phyloP scores from a whole-genome alignment of 2,329 filamentous ascomycete genomes.

The Hymenoscyphus repandus region DNA sequence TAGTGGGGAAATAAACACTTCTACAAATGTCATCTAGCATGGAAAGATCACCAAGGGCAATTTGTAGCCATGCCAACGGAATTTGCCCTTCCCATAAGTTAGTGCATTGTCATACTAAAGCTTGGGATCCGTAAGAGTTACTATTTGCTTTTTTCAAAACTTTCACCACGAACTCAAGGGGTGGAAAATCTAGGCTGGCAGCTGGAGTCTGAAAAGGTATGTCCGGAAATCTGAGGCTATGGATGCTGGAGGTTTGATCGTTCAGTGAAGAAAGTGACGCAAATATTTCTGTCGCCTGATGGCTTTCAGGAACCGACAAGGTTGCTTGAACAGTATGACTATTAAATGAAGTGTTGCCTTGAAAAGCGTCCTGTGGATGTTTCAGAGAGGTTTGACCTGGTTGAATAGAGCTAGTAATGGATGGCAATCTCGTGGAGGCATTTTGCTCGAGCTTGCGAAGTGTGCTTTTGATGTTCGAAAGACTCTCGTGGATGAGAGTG shows the following conservation, averaged over 20 bases:
- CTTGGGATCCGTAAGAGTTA: not conserved
- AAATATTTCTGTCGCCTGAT: conserved; percentile 8
- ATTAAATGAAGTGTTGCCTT: conserved; percentile 13
- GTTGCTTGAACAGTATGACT: conserved; percentile 11
- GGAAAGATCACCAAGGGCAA: conserved; percentile 10
- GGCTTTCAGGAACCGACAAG: conserved; percentile 3
- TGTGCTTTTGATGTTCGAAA: conserved; percentile 10
- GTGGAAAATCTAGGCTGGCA: conserved; percentile 10
- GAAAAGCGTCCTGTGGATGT: conserved; percentile 5
- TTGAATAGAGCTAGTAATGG: not conserved
- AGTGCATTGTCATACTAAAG: not conserved
- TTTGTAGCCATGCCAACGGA: conserved; percentile 12
- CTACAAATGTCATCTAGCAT: conserved; percentile 14
- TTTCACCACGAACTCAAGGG: conserved; percentile 8
- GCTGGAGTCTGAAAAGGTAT: not conserved
- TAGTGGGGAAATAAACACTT: conserved; percentile 16
- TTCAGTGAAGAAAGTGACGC: conserved; percentile 11
- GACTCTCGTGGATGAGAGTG: conserved; percentile 9
- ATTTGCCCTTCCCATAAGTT: conserved; percentile 2
- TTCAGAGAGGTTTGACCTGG: not conserved
- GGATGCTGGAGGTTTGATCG: conserved; percentile 1
- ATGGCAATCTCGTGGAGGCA: not conserved
- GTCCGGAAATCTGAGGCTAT: conserved; percentile 10
- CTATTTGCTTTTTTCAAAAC: conserved; percentile 6
- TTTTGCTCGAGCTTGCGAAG: conserved; percentile 4